Conservation (phyloP, 345 rosid species). For the Arabidopsis arenosa region DNA sequence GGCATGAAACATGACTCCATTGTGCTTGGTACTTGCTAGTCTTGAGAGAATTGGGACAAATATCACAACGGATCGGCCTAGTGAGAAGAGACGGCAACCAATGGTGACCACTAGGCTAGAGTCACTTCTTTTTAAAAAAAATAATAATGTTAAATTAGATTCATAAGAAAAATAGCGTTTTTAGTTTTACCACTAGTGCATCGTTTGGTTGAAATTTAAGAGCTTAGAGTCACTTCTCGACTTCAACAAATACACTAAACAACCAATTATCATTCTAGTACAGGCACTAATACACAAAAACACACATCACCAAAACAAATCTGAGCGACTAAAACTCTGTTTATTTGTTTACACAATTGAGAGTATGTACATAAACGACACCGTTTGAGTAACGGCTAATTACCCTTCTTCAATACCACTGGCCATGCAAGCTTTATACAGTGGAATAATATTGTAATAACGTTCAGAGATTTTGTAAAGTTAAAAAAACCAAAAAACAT, state of each 20-base stretch:
- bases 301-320: not conserved
- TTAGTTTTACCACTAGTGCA: no score
- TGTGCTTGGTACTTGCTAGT: not conserved
- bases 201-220: no score
- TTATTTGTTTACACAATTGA: not conserved
- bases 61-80: no score
- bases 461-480: not conserved
- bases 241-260: not conserved
- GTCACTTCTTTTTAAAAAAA: no score
- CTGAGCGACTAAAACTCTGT: not conserved
- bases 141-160: no score
- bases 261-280: not conserved
- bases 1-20: not conserved
- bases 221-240: no score
- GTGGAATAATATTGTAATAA: slow-evolving; percentile 10
- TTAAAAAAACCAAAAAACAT: slow-evolving; percentile 7
- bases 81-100: no score
- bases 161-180: no score
- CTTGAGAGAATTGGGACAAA: not conserved
- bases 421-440: slow-evolving; percentile 18
- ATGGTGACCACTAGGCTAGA: no score
- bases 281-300: not conserved
- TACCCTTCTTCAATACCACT: slow-evolving; percentile 14
- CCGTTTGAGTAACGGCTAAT: not conserved
- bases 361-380: not conserved